Percentiles rank a stretch among this genome's conserved stretches.
Evolutionary conservation across 371 early-diverging fungal species (phyloP).

Genomic region (Haplosporangium sp.): DNA sequence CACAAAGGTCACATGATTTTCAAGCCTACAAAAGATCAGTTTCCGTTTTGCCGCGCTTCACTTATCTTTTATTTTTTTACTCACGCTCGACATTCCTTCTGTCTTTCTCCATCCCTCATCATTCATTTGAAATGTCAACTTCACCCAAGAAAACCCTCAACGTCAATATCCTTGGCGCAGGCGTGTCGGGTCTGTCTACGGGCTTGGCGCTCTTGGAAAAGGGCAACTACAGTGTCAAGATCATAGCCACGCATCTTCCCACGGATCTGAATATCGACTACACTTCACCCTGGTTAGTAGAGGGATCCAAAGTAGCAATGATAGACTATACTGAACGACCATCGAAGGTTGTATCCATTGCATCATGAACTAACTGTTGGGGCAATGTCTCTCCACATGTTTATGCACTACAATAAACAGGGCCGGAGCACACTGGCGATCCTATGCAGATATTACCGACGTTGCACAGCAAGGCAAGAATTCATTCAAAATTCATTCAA

Average conservation of each 20-base stretch:
- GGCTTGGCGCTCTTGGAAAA: constrained; percentile 64
- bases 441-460: constrained; percentile 54
- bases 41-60: no score
- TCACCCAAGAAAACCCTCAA: constrained; percentile 18
- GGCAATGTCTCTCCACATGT: no score
- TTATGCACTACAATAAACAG: constrained; percentile 24
- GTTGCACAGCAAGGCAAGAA: constrained; percentile 57
- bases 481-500: background rate
- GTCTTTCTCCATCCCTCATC: constrained; percentile 4
- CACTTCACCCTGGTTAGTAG: constrained; percentile 70
- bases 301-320: no score
- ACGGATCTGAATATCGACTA: constrained; percentile 69
- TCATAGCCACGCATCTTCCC: constrained; percentile 70
- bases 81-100: constrained; percentile 2
- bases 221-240: constrained; percentile 60
- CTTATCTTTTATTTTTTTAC: no score
- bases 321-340: no score
- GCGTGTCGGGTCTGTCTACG: constrained; percentile 81
- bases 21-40: no score
- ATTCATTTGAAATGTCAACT: constrained; percentile 35
- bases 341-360: background rate
- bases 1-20: no score
- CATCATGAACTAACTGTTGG: no score
- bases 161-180: constrained; percentile 77
- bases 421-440: constrained; percentile 83